A percentile compares a stretch with the other conserved stretches of the same genome.
phyloP scores from a whole-genome alignment of 768 basidiomycete species.

The Amanita subjunquillea region DNA sequence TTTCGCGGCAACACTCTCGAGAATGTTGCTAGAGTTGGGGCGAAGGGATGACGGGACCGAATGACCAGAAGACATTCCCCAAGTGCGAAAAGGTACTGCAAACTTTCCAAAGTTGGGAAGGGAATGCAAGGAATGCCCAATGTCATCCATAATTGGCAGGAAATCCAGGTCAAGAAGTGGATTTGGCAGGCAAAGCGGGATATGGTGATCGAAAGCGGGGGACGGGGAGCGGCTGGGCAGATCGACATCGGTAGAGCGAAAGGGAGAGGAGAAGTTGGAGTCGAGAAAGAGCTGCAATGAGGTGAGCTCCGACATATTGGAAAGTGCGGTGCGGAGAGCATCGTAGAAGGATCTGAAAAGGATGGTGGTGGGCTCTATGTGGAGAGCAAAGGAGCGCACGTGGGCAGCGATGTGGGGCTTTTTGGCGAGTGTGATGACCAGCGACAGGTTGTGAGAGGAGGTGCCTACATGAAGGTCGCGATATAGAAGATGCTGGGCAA shows the following conservation, averaged over 20 bases:
- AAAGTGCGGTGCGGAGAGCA: conserved; percentile 41
- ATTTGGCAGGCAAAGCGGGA: conserved; percentile 48
- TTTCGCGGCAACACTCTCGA: conserved; percentile 41
- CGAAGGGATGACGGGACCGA: conserved; percentile 50
- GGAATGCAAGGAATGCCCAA: conserved; percentile 27
- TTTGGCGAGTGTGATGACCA: conserved; percentile 46
- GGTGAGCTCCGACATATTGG: conserved; percentile 49
- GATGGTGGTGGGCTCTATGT: conserved; percentile 28
- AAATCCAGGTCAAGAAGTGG: conserved; percentile 42
- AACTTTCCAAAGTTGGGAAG: conserved; percentile 44
- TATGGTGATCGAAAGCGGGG: conserved; percentile 48
- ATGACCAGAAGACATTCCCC: conserved; percentile 53
- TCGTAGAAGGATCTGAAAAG: conserved; percentile 37
- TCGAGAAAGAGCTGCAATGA: conserved; percentile 49
- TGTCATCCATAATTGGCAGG: conserved; percentile 24
- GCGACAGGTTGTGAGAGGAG: conserved; percentile 31
- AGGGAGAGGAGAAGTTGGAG: conserved; percentile 42
- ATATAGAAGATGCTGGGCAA: conserved; percentile 58
- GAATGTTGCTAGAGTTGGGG: conserved; percentile 49
- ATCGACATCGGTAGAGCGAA: conserved; percentile 23
- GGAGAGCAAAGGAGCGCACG: conserved; percentile 55
- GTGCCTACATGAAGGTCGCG: conserved; percentile 40
- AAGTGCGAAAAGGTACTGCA: conserved; percentile 48
- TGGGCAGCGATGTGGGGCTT: conserved; percentile 46
- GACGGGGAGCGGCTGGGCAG: conserved; percentile 50